Evolutionary conservation across 495 filamentous ascomycete genomes (phyloP).

Genomic region (Aspergillus leporis): DNA sequence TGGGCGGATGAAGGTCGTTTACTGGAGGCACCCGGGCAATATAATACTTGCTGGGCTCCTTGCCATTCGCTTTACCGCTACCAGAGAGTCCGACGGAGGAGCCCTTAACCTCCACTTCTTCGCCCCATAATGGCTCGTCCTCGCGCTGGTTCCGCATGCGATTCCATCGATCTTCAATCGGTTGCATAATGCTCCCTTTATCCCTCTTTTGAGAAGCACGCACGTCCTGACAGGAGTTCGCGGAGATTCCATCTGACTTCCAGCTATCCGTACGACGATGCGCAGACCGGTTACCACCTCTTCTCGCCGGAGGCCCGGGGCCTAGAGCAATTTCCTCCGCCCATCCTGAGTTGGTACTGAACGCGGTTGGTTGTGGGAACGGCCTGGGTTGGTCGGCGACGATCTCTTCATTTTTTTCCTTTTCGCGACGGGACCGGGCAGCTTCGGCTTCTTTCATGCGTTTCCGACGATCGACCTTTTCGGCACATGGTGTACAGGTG

Average conservation of each 20-base stretch:
- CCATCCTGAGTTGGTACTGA: conserved; percentile 85
- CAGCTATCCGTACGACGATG: conserved; percentile 49
- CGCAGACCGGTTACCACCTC: conserved; percentile 49
- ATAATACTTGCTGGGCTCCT: conserved; percentile 58
- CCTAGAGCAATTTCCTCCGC: conserved; percentile 78
- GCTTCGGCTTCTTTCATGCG: conserved; percentile 68
- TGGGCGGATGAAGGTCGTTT: conserved; percentile 83
- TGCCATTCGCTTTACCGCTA: conserved; percentile 40
- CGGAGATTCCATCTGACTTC: conserved; percentile 38
- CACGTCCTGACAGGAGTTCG: conserved; percentile 28
- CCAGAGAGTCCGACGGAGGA: conserved; percentile 56
- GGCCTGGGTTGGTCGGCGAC: conserved; percentile 67
- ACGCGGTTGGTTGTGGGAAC: conserved; percentile 78
- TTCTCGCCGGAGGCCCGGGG: conserved; percentile 65
- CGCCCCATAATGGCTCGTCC: conserved; percentile 81
- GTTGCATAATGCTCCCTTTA: conserved; percentile 34
- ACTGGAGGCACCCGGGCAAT: conserved; percentile 72
- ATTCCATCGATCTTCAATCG: conserved; percentile 65
- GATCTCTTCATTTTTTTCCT: conserved; percentile 46
- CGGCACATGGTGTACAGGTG: conserved; percentile 78
- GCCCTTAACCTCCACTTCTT: conserved; percentile 43
- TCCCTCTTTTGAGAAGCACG: conserved; percentile 32
- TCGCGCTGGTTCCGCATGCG: conserved; percentile 75
- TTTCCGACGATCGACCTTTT: conserved; percentile 61
- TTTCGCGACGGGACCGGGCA: conserved; percentile 58